Base-by-base conservation (phyloP, 805 yeast genomes). In the Priceomyces medius region DNA sequence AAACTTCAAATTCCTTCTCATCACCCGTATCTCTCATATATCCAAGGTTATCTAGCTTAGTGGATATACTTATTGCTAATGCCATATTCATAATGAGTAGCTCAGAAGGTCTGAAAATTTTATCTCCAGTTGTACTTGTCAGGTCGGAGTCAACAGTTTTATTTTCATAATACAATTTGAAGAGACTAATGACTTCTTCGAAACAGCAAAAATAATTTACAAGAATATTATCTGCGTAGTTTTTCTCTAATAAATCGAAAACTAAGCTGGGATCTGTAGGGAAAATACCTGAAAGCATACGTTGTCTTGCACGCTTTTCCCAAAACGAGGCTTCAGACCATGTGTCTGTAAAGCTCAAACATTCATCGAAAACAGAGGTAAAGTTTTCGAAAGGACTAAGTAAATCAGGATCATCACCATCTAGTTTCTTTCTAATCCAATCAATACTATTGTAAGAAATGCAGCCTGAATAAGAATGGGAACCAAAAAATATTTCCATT, bases 391-490 rank as follows among this genome's bases (percentile, higher is more conserved):
- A 46, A 9, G 70, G 68, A 5, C 45, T 37, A 8, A 61, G 38
- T 12, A 54, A 41, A 16, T 51, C 42, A 3, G 39, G 42, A 13
- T 57, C 47, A 2, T 49, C 54, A 1, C 54, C 49, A 1, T 59
- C 58, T n/a, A 69, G 46, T 20, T 54, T 49, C 7, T 42, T 45
- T 19, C 52, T 54, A 28, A 69, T 59, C 65, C 66, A 67, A 16
- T 49, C 54, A 42, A 67, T 42, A 7, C 71, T 64, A 37, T 61
- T 60, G n/a, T 55, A 52, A 3, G 72, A 65, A 35, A 66, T 59
- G 3, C 67, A 59, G 27, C 63, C 53, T 38, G 64, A 40, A 28
- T 64, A 56, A 10, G 73, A 66, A 43, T 68, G 74, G 19, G 62
- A 50, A 7, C 71, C 73, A 29, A 59, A 55, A 41, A 53, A 68